These are phyloP conservation scores for Mediolabrus comicus DNA, from an alignment of 108 stramenopile genomes.

Conservation along the genomic window DNA sequence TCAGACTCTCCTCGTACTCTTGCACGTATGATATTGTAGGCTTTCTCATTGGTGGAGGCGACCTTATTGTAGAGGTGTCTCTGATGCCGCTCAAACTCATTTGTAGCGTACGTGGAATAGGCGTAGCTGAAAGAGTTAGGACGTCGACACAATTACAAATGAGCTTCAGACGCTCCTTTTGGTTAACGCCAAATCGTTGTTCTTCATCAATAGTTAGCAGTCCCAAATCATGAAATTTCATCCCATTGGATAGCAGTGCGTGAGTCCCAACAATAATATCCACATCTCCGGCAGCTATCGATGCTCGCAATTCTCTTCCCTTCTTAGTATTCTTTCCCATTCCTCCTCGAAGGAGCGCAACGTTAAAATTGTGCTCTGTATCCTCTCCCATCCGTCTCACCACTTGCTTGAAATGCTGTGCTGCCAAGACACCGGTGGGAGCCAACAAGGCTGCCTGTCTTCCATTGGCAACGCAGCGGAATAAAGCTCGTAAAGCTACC, in stretches of 20 bases:
- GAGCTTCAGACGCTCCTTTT: constrained; percentile 93
- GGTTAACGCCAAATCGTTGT: constrained; percentile 96
- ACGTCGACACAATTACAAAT: constrained; percentile 90
- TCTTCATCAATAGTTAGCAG: constrained; percentile 96
- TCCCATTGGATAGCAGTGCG: constrained; percentile 74
- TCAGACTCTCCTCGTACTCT: constrained; percentile 58
- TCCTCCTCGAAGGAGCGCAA: constrained; percentile 71
- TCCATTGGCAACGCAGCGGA: constrained; percentile 78
- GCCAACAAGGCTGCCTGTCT: constrained; percentile 92
- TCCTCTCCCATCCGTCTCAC: constrained; percentile 73
- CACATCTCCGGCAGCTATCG: constrained; percentile 64
- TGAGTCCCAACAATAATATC: constrained; percentile 94
- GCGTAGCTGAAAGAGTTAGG: constrained; percentile 92
- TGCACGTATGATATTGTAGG: constrained; percentile 80
- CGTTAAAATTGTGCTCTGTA: constrained; percentile 53
- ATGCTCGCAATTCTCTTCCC: constrained; percentile 63
- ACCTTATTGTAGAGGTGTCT: constrained; percentile 88
- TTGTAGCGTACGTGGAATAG: constrained; percentile 94
- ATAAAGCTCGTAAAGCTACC: constrained; percentile 90
- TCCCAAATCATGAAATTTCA: constrained; percentile 85
- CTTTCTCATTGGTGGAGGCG: constrained; percentile 87
- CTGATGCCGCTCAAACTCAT: constrained; percentile 90
- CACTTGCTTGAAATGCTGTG: constrained; percentile 86
- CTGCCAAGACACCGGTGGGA: constrained; percentile 92
- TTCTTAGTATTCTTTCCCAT: constrained; percentile 75